Evolutionary conservation across 2,329 filamentous ascomycete species (phyloP).

Genomic region (Botryotinia globosa): DNA sequence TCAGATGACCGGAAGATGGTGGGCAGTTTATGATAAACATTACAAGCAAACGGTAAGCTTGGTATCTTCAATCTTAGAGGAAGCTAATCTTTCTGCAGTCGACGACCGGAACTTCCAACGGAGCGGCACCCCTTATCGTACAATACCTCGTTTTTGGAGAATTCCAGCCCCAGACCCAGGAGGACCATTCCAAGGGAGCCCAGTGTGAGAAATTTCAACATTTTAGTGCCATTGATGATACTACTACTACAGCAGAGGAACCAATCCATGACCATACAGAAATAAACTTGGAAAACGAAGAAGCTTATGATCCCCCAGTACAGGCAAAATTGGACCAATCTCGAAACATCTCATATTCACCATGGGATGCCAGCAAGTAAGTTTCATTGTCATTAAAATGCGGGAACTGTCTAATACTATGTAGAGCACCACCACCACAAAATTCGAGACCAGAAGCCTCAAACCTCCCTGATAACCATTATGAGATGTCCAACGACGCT

Average conservation of each 20-base stretch:
- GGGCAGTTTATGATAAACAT: slow-evolving; percentile 89
- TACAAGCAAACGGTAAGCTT: slow-evolving; percentile 56
- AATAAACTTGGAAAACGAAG: slow-evolving; percentile 29
- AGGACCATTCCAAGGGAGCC: slow-evolving; percentile 26
- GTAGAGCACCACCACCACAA: slow-evolving; percentile 51
- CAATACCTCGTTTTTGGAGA: slow-evolving; percentile 39
- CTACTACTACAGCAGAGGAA: slow-evolving; percentile 21
- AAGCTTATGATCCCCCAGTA: slow-evolving; percentile 36
- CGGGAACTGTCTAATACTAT: slow-evolving; percentile 23
- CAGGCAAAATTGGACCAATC: slow-evolving; percentile 28
- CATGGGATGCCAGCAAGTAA: slow-evolving; percentile 50
- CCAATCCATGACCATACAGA: slow-evolving; percentile 27
- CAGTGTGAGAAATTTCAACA: slow-evolving; percentile 32
- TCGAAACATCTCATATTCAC: slow-evolving; percentile 26
- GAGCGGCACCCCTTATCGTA: slow-evolving; percentile 32
- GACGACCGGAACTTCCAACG: slow-evolving; percentile 24
- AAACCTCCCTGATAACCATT: slow-evolving; percentile 75
- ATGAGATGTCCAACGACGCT: slow-evolving; percentile 77
- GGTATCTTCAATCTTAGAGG: neutral
- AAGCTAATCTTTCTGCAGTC: slow-evolving; percentile 30
- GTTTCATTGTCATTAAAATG: slow-evolving; percentile 40
- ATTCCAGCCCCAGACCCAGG: slow-evolving; percentile 30
- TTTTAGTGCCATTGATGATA: slow-evolving; percentile 17
- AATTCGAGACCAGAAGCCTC: slow-evolving; percentile 79
- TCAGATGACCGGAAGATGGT: slow-evolving; percentile 86